These are phyloP conservation scores for Wickerhamiella lipophila DNA, from an alignment of 805 yeast species.

Conservation along the genomic window DNA sequence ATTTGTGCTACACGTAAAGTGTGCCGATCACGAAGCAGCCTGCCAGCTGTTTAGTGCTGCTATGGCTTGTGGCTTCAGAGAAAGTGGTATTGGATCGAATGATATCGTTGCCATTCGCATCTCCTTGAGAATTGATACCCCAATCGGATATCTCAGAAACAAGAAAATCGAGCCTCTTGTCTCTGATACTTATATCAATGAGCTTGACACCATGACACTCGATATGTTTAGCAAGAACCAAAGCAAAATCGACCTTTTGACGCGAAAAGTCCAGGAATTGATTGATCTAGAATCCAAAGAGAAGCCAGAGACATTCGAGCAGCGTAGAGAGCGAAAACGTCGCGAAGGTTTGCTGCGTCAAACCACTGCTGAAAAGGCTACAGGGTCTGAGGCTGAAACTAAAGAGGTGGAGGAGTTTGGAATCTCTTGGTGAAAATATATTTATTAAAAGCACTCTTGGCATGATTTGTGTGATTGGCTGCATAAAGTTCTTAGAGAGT, in stretches of 20 bases:
- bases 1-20: constrained; percentile 69
- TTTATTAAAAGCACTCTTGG: neutral
- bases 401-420: neutral
- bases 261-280: constrained; percentile 13
- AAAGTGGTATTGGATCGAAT: constrained; percentile 73
- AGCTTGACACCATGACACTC: constrained; percentile 42
- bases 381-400: neutral
- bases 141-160: constrained; percentile 47
- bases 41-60: constrained; percentile 53
- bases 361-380: neutral
- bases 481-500: too few species aligned
- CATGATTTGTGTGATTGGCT: too few species aligned
- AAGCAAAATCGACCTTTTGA: constrained; percentile 40
- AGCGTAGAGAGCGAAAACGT: constrained; percentile 41
- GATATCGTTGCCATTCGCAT: constrained; percentile 65
- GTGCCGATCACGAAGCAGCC: constrained; percentile 50
- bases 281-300: constrained; percentile 24
- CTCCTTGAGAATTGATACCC: constrained; percentile 61
- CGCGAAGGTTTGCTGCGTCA: constrained; percentile 31
- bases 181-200: constrained; percentile 36
- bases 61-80: constrained; percentile 77
- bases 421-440: neutral
- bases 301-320: constrained; percentile 41
- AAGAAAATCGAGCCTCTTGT: constrained; percentile 36
- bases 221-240: constrained; percentile 58